These are phyloP conservation scores for Debaryomyces sp. DNA, from an alignment of 1,139 yeast genomes.

Conservation along the genomic window DNA sequence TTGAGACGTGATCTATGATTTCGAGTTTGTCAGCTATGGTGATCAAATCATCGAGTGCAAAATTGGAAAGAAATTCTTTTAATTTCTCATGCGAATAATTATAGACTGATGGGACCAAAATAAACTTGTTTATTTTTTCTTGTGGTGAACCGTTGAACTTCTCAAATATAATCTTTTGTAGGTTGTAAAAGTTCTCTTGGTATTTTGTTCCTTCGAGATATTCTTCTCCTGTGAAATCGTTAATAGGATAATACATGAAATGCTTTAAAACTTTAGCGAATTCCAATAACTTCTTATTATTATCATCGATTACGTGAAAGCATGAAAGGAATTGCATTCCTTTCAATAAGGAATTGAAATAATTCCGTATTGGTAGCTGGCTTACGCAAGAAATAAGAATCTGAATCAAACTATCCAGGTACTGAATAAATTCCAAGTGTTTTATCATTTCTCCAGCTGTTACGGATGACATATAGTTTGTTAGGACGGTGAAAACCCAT, in stretches of 20 bases:
- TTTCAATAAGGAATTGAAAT: slow-evolving; percentile 33
- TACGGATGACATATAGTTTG: slow-evolving; percentile 12
- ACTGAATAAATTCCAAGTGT: slow-evolving; percentile 5
- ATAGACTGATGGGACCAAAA: slow-evolving; percentile 10
- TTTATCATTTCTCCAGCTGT: slow-evolving; percentile 1
- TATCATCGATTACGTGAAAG: slow-evolving; percentile 1
- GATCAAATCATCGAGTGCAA: slow-evolving; percentile 1
- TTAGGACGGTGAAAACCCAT: slow-evolving; percentile 22
- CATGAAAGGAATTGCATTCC: slow-evolving; percentile 20
- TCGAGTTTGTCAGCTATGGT: slow-evolving; percentile 2
- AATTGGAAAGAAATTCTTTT: slow-evolving; percentile 1
- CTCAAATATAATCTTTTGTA: slow-evolving; percentile 10
- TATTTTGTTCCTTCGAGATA: background rate
- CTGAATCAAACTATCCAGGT: slow-evolving; percentile 17
- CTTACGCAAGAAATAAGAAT: slow-evolving; percentile 34
- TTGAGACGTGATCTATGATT: background rate
- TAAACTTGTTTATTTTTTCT: slow-evolving; percentile 1
- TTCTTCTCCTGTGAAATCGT: slow-evolving; percentile 40
- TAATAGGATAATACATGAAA: slow-evolving; percentile 39
- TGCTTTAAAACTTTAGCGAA: slow-evolving; percentile 21
- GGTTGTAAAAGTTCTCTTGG: slow-evolving; percentile 5
- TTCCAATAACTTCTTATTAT: background rate
- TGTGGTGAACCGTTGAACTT: background rate
- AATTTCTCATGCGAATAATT: slow-evolving; percentile 4
- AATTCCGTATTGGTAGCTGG: slow-evolving; percentile 45